These are phyloP conservation scores for Davidsoniella australis DNA, from an alignment of 2,329 filamentous ascomycete species.

Conservation along the genomic window DNA sequence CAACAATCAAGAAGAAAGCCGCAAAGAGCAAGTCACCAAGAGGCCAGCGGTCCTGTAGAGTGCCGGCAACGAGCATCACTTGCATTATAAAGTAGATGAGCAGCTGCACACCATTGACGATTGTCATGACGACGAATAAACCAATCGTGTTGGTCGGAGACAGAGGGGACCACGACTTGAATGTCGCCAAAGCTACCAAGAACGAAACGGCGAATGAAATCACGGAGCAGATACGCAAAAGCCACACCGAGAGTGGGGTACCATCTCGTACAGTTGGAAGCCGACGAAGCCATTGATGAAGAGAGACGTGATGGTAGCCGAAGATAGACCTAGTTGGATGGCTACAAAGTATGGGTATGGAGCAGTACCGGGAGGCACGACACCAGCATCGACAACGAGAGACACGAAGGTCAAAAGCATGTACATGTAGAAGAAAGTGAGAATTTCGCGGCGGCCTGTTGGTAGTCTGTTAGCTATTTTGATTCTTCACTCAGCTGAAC, in stretches of 20 bases:
- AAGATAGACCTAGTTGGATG: constrained; percentile 68
- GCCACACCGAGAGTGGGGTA: constrained; percentile 83
- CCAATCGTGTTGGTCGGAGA: constrained; percentile 73
- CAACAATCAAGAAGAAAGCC: constrained; percentile 76
- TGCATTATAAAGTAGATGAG: constrained; percentile 78
- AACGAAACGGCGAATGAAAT: constrained; percentile 76
- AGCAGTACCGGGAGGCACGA: constrained; percentile 64
- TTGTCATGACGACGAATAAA: constrained; percentile 79
- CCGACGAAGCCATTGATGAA: constrained; percentile 96
- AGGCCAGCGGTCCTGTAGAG: constrained; percentile 88
- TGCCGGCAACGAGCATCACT: constrained; percentile 72
- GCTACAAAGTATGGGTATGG: constrained; percentile 86
- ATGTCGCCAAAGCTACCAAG: constrained; percentile 76
- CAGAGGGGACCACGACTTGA: constrained; percentile 79
- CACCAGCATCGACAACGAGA: constrained; percentile 80
- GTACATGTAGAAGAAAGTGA: constrained; percentile 94
- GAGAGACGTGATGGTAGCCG: constrained; percentile 72
- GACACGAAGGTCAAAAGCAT: constrained; percentile 79
- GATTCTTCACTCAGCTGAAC: background rate
- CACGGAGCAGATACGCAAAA: constrained; percentile 61
- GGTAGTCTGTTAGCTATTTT: constrained; percentile 1
- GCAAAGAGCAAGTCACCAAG: constrained; percentile 83
- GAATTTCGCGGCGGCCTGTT: constrained; percentile 47
- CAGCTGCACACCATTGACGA: constrained; percentile 76
- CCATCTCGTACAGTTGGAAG: constrained; percentile 96